phyloP scores from a whole-genome alignment of 2,329 filamentous ascomycete species.

The Colletotrichum gigasporum region DNA sequence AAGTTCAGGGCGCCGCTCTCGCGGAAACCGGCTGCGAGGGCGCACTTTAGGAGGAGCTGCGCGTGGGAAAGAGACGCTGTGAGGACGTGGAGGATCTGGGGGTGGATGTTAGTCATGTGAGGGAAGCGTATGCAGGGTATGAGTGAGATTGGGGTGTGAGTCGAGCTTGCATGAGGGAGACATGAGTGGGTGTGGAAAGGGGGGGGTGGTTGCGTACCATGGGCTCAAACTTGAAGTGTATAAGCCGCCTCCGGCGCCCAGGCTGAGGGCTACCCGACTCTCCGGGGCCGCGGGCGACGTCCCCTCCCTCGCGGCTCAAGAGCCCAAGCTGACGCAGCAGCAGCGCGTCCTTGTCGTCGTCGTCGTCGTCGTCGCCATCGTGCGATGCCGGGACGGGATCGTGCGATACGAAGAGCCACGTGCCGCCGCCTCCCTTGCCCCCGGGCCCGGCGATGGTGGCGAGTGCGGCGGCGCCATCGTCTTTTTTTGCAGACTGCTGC shows the following conservation, averaged over 20 bases:
- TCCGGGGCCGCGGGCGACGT: too few species aligned
- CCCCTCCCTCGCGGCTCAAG: slow-evolving; percentile 12
- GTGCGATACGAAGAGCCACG: slow-evolving; percentile 91
- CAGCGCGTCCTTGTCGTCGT: too few species aligned
- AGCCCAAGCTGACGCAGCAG: slow-evolving; percentile 48
- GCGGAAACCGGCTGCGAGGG: slow-evolving; percentile 84
- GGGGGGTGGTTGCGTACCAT: slow-evolving; percentile 71
- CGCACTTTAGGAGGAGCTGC: slow-evolving; percentile 78
- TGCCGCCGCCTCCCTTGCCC: slow-evolving; percentile 85
- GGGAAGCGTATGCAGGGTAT: neutral
- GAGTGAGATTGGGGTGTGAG: neutral
- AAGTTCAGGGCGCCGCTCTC: slow-evolving; percentile 87
- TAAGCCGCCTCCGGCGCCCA: slow-evolving; percentile 52
- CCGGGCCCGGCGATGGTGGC: slow-evolving; percentile 68
- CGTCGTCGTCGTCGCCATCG: slow-evolving; percentile 33
- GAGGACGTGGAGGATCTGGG: slow-evolving; percentile 87
- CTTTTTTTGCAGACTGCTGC: slow-evolving; percentile 13
- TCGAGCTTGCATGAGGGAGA: neutral
- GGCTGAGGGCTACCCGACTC: slow-evolving; percentile 24
- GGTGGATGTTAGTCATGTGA: neutral
- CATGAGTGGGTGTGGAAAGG: neutral
- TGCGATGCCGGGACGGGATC: slow-evolving; percentile 63
- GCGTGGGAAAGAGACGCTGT: slow-evolving; percentile 80
- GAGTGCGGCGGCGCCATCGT: slow-evolving; percentile 30
- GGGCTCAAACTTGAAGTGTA: slow-evolving; percentile 94